Percentiles rank a stretch among this genome's conserved stretches.
These are phyloP conservation scores for Dryadomyces quercus-mongolicae DNA, from an alignment of 2,329 filamentous ascomycete species.

Conservation along the genomic window DNA sequence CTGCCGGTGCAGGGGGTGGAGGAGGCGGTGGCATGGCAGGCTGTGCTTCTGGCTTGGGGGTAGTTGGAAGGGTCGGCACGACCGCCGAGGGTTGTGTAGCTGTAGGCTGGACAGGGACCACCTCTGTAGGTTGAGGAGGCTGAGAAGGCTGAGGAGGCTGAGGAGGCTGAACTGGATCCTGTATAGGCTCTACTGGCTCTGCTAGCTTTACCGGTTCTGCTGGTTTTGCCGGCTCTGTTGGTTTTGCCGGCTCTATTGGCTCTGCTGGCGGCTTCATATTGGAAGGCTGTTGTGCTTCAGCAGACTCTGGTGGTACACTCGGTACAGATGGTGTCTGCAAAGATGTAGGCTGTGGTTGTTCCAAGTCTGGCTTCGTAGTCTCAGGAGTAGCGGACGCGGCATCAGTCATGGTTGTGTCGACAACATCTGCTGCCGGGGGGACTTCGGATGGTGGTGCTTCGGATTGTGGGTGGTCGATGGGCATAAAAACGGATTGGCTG, in stretches of 20 bases:
- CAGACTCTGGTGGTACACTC: too few species aligned
- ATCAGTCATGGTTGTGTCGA: neutral
- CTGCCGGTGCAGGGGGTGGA: neutral
- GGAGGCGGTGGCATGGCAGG: neutral
- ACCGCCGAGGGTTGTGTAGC: neutral
- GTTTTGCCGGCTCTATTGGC: neutral
- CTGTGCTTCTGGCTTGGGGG: neutral
- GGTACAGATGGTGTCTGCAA: too few species aligned
- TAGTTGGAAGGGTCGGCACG: too few species aligned
- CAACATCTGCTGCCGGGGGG: too few species aligned
- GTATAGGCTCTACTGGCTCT: too few species aligned
- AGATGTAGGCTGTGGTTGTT: neutral
- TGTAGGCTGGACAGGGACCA: neutral
- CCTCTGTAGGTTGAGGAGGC: too few species aligned
- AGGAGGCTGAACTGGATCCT: too few species aligned
- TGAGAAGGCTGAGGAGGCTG: too few species aligned
- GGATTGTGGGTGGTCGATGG: conserved; percentile 1
- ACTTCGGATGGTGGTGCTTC: too few species aligned
- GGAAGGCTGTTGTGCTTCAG: too few species aligned
- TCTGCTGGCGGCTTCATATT: neutral
- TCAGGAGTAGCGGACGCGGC: neutral
- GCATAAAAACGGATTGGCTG: conserved; percentile 7
- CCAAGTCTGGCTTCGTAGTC: neutral
- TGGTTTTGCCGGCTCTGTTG: neutral
- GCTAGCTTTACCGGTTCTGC: neutral